Percentiles rank a stretch among this genome's conserved stretches.
phyloP scores from a whole-genome alignment of 306 rosid genomes.

The Hylodesmum podocarpum region DNA sequence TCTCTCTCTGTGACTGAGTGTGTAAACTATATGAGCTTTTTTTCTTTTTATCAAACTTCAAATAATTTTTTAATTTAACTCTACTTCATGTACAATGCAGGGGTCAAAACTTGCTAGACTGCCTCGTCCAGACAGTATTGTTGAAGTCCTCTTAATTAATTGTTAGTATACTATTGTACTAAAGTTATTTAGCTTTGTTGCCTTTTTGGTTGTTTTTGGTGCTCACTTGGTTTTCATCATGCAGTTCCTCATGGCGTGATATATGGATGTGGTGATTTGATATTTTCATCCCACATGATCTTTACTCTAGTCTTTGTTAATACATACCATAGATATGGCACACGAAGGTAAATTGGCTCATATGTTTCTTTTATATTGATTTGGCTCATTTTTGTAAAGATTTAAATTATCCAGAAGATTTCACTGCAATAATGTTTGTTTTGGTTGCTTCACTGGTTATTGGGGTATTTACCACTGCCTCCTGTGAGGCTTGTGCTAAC shows the following conservation, averaged over 20 bases:
- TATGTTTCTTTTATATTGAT: conserved; percentile 32
- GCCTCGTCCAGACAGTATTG: conserved; percentile 71
- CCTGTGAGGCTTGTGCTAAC: background rate
- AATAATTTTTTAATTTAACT: background rate
- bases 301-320: conserved; percentile 81
- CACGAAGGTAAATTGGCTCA: conserved; percentile 53
- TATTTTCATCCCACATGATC: conserved; percentile 98
- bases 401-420: background rate
- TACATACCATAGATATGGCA: conserved; percentile 83
- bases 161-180: conserved; percentile 48
- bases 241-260: conserved; percentile 91
- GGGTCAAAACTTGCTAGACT: conserved; percentile 85
- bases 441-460: background rate
- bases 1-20: background rate
- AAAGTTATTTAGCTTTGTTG: conserved; percentile 4
- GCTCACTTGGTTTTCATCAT: conserved; percentile 32
- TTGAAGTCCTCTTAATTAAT: conserved; percentile 76
- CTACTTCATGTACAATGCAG: conserved; percentile 39
- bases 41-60: background rate
- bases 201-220: background rate
- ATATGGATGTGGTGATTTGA: conserved; percentile 98
- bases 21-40: background rate
- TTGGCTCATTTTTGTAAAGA: conserved; percentile 49
- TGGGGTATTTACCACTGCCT: background rate
- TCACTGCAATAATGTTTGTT: background rate